Percentiles rank a stretch among this genome's conserved stretches.
These are phyloP conservation scores for Phytophthora megakarya DNA, from an alignment of 352 stramenopile genomes.

Conservation along the genomic window DNA sequence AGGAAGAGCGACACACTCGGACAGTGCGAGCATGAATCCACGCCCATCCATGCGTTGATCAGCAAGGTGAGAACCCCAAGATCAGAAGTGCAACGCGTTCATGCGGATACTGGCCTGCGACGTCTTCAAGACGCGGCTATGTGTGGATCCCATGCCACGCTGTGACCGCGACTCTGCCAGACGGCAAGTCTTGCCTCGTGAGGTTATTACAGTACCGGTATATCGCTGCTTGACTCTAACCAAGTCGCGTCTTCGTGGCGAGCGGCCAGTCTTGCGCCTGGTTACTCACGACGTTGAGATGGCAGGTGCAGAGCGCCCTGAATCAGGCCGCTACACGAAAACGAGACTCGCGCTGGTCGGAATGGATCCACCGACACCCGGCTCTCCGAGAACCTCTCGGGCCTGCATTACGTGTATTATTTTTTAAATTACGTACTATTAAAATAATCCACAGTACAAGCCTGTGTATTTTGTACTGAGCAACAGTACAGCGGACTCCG, in stretches of 20 bases:
- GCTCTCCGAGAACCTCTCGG: slow-evolving; percentile 20
- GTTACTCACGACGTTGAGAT: slow-evolving; percentile 18
- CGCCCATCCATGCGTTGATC: slow-evolving; percentile 15
- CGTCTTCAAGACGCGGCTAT: slow-evolving; percentile 25
- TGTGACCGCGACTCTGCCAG: slow-evolving; percentile 8
- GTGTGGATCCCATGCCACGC: slow-evolving; percentile 29
- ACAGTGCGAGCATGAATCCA: slow-evolving; percentile 30
- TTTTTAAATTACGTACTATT: no score
- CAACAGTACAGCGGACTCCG: no score
- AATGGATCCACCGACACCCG: slow-evolving; percentile 12
- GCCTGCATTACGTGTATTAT: slow-evolving; percentile 4
- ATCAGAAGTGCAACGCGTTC: slow-evolving; percentile 22
- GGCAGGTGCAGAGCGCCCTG: slow-evolving; percentile 5
- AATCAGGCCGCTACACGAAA: slow-evolving; percentile 25
- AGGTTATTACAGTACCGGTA: neutral
- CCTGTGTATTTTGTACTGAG: no score
- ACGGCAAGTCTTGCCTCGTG: neutral
- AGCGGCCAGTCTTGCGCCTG: slow-evolving; percentile 2
- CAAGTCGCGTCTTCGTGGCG: neutral
- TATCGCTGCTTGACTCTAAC: neutral
- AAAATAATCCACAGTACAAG: no score
- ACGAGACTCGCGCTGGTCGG: slow-evolving; percentile 21
- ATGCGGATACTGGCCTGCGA: slow-evolving; percentile 32
- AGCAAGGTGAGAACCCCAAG: slow-evolving; percentile 1
- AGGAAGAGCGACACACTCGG: slow-evolving; percentile 7